These are phyloP conservation scores for Lagenaria siceraria DNA, from an alignment of 306 rosid species.

Conservation along the genomic window DNA sequence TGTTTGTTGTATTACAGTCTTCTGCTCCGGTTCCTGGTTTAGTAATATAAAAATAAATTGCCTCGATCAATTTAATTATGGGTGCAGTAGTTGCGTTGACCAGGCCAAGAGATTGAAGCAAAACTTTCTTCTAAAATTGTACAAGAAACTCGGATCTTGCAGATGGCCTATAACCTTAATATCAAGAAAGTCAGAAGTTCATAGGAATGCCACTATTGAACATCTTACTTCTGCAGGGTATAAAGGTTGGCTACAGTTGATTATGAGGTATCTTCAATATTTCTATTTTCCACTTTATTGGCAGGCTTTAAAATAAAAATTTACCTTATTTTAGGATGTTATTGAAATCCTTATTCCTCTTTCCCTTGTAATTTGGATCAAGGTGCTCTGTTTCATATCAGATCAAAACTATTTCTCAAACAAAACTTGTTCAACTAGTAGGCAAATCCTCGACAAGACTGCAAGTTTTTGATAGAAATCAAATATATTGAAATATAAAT, in stretches of 20 bases:
- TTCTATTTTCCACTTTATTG: not conserved
- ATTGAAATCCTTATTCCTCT: not conserved
- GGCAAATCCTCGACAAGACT: not conserved
- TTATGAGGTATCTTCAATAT: slow-evolving; percentile 49
- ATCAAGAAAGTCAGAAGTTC: slow-evolving; percentile 39
- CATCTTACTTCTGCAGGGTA: slow-evolving; percentile 48
- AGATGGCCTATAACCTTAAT: slow-evolving; percentile 67
- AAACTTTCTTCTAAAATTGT: slow-evolving; percentile 26
- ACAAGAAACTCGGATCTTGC: slow-evolving; percentile 33
- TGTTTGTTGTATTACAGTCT: not conserved
- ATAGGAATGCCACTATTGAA: slow-evolving; percentile 31
- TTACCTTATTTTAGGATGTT: not conserved
- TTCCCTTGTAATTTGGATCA: not conserved
- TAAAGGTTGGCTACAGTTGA: slow-evolving; percentile 45
- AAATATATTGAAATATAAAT: too few relatives aligned
- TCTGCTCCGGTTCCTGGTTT: not conserved
- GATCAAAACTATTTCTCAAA: not conserved
- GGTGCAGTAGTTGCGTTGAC: slow-evolving; percentile 23
- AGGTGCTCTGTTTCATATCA: not conserved
- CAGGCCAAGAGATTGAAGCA: slow-evolving; percentile 43
- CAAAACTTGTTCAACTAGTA: not conserved
- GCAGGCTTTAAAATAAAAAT: not conserved
- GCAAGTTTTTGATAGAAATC: not conserved
- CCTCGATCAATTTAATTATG: not conserved
- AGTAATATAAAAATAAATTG: not conserved